Base-by-base conservation (phyloP, 805 yeast species). In the Tetrapisispora taiwanensis region DNA sequence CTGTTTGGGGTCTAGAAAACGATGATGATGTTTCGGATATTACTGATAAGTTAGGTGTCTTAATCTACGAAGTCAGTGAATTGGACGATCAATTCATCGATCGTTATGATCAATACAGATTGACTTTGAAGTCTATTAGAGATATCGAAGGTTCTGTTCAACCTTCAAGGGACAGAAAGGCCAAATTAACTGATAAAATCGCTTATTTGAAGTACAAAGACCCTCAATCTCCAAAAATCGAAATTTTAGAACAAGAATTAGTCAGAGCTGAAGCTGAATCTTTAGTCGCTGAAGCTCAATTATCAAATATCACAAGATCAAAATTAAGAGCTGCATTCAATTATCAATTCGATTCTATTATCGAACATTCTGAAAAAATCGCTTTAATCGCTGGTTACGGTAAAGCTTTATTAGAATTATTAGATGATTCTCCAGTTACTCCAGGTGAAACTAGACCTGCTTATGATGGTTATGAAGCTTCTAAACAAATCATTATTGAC, bases 401-500 rank as follows among this genome's bases (percentile, higher is more conserved):
- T 69, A 84, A 84, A 70, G 92, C 90, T 28, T 67, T 85, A 47
- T 72, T 85, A 60, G 90, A 84, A 69, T 74, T 85, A 61, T 73
- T 85, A 61, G 94, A 84, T 60, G 92, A 84, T 59, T 70, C 86
- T 50, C 84, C 92, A 49, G 90, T 84, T 42, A 83, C 90, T 47
- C 95, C 95, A 47, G 95, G 95, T 73, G 95, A 84, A 71, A 83
- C 90, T 40, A 81, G 92, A 78, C 83, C 89, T 34, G 83, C 89
- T 47, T 84, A 84, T 64, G 94, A 84, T 58, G 94, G 94, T 54
- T 84, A 83, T 65, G 92, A 84, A 66, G 88, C 90, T 39, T 81
- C 90, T 35, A 84, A 83, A 70, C 94, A 84, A 69, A 84, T 84
- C 65, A 83, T 84, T 58, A 79, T 84, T 55, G 94, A 84, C 60